A percentile compares a stretch with the other conserved stretches of the same genome.
Evolutionary conservation across 2,329 filamentous ascomycete genomes (phyloP).

Genomic region (Cladosporium austrohemisphaericum): DNA sequence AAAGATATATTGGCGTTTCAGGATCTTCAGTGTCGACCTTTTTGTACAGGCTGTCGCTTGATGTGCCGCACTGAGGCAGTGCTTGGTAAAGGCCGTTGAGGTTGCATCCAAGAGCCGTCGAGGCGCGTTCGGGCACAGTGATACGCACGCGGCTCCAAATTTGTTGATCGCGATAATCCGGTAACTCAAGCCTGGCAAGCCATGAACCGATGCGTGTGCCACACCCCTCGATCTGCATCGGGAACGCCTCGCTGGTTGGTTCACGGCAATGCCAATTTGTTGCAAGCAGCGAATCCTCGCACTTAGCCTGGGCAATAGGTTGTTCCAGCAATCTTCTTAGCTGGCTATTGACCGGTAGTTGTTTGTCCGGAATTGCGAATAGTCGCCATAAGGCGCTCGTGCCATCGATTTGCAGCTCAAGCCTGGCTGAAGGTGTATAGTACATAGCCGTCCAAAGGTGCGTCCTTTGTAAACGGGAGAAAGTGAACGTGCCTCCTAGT

Average conservation of each 20-base stretch:
- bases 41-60: conserved; percentile 53
- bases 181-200: conserved; percentile 36
- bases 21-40: conserved; percentile 23
- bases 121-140: conserved; percentile 27
- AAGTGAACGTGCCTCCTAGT: conserved; percentile 34
- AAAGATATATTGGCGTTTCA: conserved; percentile 48
- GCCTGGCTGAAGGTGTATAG: conserved; percentile 32
- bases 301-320: conserved; percentile 26
- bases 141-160: conserved; percentile 46
- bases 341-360: conserved; percentile 21
- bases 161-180: conserved; percentile 38
- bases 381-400: conserved; percentile 28
- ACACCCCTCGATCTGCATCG: not conserved
- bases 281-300: conserved; percentile 34
- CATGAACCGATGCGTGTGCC: conserved; percentile 30
- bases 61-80: conserved; percentile 56
- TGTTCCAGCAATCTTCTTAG: conserved; percentile 24
- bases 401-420: conserved; percentile 36
- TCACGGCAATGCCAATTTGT: conserved; percentile 43
- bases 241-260: conserved; percentile 15
- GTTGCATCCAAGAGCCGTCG: conserved; percentile 22
- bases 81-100: conserved; percentile 51
- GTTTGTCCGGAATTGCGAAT: conserved; percentile 22
- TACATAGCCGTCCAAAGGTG: conserved; percentile 43
- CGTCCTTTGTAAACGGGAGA: conserved; percentile 30